Evolutionary conservation across 1,284 basidiomycete genomes (phyloP), one percentile per base, ranked within the genome.

Genomic region (Heterobasidion occidentale): DNA sequence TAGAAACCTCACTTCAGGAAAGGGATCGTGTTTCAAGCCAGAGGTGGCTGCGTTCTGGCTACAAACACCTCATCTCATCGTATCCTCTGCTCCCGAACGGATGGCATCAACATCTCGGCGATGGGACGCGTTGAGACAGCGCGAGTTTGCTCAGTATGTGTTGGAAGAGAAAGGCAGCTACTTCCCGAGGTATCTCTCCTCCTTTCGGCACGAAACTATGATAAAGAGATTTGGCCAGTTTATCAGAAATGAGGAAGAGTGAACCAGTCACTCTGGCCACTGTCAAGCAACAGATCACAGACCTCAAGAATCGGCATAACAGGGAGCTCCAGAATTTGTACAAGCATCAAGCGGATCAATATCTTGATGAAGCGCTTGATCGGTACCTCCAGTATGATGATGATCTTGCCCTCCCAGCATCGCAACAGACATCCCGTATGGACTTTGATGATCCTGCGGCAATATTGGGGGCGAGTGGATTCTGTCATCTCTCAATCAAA

Each of bases 251-350:
- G 55, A 59, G 62, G 38, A 54, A 48, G 50, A 56, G 60, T n/a
- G 47, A 54, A 15, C 45, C 47, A 49, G 67, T 72, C 52, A 72
- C 71, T 1, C 46, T 67, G 36, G 63, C 63, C 0, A 60, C 33
- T 51, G 2, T 74, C 46, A 63, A 69, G 36, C 64, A 70, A 46
- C 71, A 69, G 15, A 74, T 82, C 56, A 62, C 61, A 49, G 64
- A 68, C 20, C 63, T 77, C 50, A 69, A 72, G 54, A 56, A 64
- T 34, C 70, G 74, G 50, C 76, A 81, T 57, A 42, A 68, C 6
- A 63, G 67, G 27, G 74, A 81, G 58, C 68, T 83, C 4, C 67
- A 75, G 46, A 64, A 70, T 15, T 65, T 81, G 19, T 75, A 74
- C 57, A 58, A 59, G 19, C 70, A 73, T 54, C 76, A 80, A 11